Base-by-base conservation (phyloP, 2,329 filamentous ascomycete species). In the Trichoderma citrinoviride region DNA sequence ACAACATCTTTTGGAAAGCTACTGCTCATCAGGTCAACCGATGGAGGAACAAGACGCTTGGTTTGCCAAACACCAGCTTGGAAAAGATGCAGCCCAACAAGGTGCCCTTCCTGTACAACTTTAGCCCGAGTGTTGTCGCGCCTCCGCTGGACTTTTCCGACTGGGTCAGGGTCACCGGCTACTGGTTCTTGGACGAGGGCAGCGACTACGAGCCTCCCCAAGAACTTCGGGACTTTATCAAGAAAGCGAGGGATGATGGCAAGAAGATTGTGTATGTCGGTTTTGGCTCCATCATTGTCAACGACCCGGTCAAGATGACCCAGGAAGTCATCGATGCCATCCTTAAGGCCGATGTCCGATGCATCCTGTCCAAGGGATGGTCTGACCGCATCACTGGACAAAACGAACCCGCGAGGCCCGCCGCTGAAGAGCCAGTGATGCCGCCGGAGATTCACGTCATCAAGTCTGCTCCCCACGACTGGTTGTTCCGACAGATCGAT, bases 71-170 rank as follows among this genome's bases (percentile, higher is more conserved):
- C 68, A 99, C 95, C 1, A 92, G 82, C 65, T 80, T 97, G 49
- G 91, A 95, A 74, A 96, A 93, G 79, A 87, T 99, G 86, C 93
- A 97, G 78, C 89, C 91, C 2, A 97, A 97, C 80, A 96, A 96
- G 75, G 92, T 97, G n/a, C 95, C 95, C 0, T 99, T 99, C 77
- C 78, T 99, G 52, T 99, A 99, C 81, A 98, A 97, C 78, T 98
- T 97, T 76, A 96, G 92, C 64, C 92, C 93, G 0, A 90, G 87
- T 12, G 95, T 99, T 14, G 95, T 99, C n/a, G 87, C 91, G 2
- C 94, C 93, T 29, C 95, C 95, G 17, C 82, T 97, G 1, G 95
- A 99, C 78, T 99, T 93, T 78, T 94, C 92, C 47, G 95, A 98
- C 76, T 99, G 95, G 95, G 95, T 99, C 75, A 87, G 92, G 49